Evolutionary conservation across 2,329 filamentous ascomycete species (phyloP), one percentile per base, ranked within the genome.

Genomic region (Fusarium buxicola): DNA sequence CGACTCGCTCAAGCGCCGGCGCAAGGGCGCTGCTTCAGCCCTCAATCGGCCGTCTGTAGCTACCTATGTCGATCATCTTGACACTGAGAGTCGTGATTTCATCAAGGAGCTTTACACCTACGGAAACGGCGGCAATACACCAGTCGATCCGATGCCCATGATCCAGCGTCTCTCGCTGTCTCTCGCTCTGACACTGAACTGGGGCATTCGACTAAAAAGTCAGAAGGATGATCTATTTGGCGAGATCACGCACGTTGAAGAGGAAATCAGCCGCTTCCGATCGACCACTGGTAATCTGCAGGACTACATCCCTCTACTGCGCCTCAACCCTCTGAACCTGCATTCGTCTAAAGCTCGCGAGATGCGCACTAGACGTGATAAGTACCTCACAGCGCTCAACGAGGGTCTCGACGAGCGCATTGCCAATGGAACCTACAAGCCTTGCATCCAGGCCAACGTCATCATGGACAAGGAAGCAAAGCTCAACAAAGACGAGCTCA

Each of bases 401-500:
- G 72, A 77, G 4, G 85, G 84, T 4, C 75, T 90, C 7, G 85
- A 89, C 54, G 81, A 85, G 18, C 79, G 85, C 1, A 89, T 90
- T 77, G 81, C 80, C 45, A 84, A 84, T 39, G 86, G 86, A 0
- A 86, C 78, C 0, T 81, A 89, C 69, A 82, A 83, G 63, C 86
- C 87, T 1, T 90, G 88, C 68, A 90, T 90, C 38, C 87, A 89
- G 59, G 86, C 86, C 5, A 90, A 89, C 59, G 82, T 89, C 28
- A 88, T 89, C 57, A 75, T 84, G 41, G 87, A 89, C 63, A 82
- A 85, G 63, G 87, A 89, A 32, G 83, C 86, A 0, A 86, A 84
- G 60, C 75, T 90, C 13, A 88, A 84, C 73, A 80, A 81, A 34
- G 86, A 84, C 45, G 88, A 90, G 63, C 78, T 90, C 31, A 88